These are phyloP conservation scores for Neurospora sp. DNA, from an alignment of 495 filamentous ascomycete genomes.

Conservation along the genomic window DNA sequence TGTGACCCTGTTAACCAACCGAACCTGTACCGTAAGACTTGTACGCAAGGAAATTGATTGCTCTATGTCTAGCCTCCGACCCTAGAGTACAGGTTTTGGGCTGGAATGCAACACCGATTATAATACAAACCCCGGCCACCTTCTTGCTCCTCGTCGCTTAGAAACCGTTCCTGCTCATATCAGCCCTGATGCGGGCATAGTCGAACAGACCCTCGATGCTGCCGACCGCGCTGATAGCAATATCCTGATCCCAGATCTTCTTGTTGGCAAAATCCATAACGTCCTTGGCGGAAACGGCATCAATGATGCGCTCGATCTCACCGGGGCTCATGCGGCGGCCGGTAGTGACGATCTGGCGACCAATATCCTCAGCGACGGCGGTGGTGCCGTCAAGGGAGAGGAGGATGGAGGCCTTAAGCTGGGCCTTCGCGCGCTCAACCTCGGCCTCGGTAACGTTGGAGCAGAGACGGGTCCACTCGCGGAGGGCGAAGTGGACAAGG, in stretches of 20 bases:
- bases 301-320: constrained; percentile 87
- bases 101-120: constrained; percentile 24
- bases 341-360: constrained; percentile 94
- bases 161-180: constrained; percentile 75
- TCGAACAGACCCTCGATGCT: constrained; percentile 85
- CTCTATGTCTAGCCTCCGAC: constrained; percentile 27
- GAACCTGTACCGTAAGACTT: background rate
- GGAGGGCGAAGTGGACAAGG: constrained; percentile 93
- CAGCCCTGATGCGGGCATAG: constrained; percentile 77
- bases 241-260: constrained; percentile 94
- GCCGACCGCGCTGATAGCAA: constrained; percentile 86
- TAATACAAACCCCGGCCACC: constrained; percentile 23
- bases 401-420: constrained; percentile 96
- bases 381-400: constrained; percentile 96
- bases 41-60: constrained; percentile 12
- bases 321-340: constrained; percentile 81
- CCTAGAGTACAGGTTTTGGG: constrained; percentile 25
- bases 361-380: constrained; percentile 94
- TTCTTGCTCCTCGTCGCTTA: background rate
- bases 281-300: constrained; percentile 86
- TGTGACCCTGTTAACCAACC: background rate
- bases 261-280: constrained; percentile 86
- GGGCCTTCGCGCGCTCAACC: constrained; percentile 95
- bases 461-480: constrained; percentile 92
- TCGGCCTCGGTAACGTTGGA: constrained; percentile 79